phyloP scores from a whole-genome alignment of 2,329 filamentous ascomycete genomes.

The Hirsutella rhossiliensis region DNA sequence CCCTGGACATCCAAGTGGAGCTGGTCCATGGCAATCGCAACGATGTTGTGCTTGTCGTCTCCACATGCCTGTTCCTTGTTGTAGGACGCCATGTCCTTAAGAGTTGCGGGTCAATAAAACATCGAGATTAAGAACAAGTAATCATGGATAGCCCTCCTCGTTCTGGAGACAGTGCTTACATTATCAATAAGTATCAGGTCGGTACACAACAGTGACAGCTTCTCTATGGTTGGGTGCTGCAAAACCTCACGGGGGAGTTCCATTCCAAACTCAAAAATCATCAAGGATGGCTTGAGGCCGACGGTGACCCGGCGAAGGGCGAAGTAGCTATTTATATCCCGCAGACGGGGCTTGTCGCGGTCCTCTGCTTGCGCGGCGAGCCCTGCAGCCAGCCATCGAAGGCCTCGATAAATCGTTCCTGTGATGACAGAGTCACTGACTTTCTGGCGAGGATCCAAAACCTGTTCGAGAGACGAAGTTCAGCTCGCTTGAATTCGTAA shows the following conservation, averaged over 20 bases:
- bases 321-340: background rate
- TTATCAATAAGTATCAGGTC: background rate
- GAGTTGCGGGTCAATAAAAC: background rate
- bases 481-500: too few species aligned
- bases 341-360: background rate
- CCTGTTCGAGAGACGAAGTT: too few species aligned
- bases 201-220: background rate
- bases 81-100: background rate
- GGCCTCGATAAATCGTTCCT: too few species aligned
- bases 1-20: too few species aligned
- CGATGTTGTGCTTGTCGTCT: too few species aligned
- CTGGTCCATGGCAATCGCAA: too few species aligned
- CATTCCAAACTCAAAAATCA: background rate
- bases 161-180: background rate
- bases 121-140: too few species aligned
- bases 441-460: too few species aligned
- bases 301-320: background rate
- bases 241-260: background rate
- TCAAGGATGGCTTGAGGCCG: background rate
- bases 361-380: background rate
- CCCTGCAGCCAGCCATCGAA: too few species aligned
- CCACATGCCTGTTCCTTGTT: too few species aligned
- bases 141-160: background rate
- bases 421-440: too few species aligned
- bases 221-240: background rate